These are phyloP conservation scores for Lithohypha guttulata DNA, from an alignment of 2,329 filamentous ascomycete species.

Conservation along the genomic window DNA sequence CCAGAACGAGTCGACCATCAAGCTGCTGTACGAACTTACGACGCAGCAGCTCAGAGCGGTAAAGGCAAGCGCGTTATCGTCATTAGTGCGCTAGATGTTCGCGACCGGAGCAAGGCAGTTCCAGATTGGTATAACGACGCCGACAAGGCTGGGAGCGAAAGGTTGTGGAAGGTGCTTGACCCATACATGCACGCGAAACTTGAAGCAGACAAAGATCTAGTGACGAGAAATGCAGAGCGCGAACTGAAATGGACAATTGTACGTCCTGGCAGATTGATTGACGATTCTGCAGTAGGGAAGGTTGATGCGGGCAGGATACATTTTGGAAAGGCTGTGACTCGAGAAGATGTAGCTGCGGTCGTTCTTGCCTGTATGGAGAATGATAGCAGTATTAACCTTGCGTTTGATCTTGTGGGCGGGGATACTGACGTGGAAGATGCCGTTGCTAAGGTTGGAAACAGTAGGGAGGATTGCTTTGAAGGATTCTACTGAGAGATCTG, in stretches of 20 bases:
- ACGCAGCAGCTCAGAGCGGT: slow-evolving; percentile 2
- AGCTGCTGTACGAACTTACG: slow-evolving; percentile 2
- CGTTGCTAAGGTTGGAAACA: background rate
- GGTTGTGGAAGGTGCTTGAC: background rate
- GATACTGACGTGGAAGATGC: background rate
- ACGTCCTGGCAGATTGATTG: background rate
- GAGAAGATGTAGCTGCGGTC: slow-evolving; percentile 6
- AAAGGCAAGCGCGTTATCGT: background rate
- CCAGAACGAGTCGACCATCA: slow-evolving; percentile 6
- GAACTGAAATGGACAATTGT: slow-evolving; percentile 1
- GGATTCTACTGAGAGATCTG: background rate
- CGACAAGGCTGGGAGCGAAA: slow-evolving; percentile 1
- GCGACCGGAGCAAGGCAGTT: background rate
- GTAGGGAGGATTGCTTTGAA: background rate
- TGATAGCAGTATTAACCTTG: background rate
- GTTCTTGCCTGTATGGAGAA: slow-evolving; percentile 1
- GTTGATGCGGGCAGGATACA: slow-evolving; percentile 1
- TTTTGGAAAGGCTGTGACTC: slow-evolving; percentile 1
- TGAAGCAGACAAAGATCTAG: slow-evolving; percentile 2
- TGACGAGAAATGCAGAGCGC: background rate
- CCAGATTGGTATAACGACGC: slow-evolving; percentile 5
- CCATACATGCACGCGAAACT: slow-evolving; percentile 10
- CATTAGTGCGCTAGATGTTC: slow-evolving; percentile 3
- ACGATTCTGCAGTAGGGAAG: background rate
- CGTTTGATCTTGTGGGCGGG: slow-evolving; percentile 7